Base-by-base conservation (phyloP, 1,139 yeast species). In the Lodderomyces elongisporus region DNA sequence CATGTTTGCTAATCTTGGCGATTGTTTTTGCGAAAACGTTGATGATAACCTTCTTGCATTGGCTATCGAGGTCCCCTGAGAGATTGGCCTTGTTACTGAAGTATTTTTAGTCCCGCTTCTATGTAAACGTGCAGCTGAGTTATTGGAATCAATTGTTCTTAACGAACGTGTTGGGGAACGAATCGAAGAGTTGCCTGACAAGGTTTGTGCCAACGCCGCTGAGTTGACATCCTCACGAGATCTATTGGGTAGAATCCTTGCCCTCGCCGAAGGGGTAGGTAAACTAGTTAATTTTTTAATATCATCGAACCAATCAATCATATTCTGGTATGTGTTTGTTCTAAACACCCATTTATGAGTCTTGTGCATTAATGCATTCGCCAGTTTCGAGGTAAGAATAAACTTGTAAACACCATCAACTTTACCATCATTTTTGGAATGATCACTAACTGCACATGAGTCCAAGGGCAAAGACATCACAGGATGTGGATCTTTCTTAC, bases 291-390 rank as follows among this genome's bases (percentile, higher is more conserved):
- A 65, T 28, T 67, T 66, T 49, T 78, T 78, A 43, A 89, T 68
- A 52, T 85, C 94, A 43, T 74, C 74, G 56, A 75, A 85, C 98
- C 98, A 91, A 17, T 70, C 74, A 50, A 82, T 77, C 89, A 88
- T 83, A 31, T 73, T 64, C 30, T 78, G 81, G 49, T 83, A 83
- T 30, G 82, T 74, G 50, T 84, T 89, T 16, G 94, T 81, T 48
- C 95, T 72, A 62, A 91, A 89, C 8, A 88, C 95, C 87, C 93
- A 88, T 50, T 87, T 88, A 60, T 89, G 96, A 33, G 87, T 85
- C 50, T 87, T 73, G 45, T 82, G 83, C 51, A 67, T 66, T 41
- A 67, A 52, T 8, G 89, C 88, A 44, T 76, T 76, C 45, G 82
- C 79, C 58, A 56, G 66, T 46, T 80, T 84, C 16, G 93, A 82